Evolutionary conservation across 768 basidiomycete species (phyloP), one percentile per base, ranked within the genome.

Genomic region (Naganishia antarctica): DNA sequence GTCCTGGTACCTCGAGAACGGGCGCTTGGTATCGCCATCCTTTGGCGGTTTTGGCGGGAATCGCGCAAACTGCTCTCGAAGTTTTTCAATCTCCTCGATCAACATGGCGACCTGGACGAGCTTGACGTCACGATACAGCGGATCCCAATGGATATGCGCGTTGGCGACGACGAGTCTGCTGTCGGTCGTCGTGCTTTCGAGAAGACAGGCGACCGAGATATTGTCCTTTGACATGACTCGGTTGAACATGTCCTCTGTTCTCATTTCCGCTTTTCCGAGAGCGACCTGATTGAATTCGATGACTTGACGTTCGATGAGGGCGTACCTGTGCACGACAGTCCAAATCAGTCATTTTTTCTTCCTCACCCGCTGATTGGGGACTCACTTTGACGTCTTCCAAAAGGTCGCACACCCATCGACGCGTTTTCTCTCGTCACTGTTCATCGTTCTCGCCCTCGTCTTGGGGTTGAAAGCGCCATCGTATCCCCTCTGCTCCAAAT

Each of bases 321-420:
- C 84, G 78, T 91, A 99, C 74, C 91, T 94, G 11, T 41, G 9
- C 48, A 41, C 23, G n/a, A 40, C 6, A 4, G 13, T 18, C n/a
- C n/a, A n/a, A n/a, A n/a, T n/a, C n/a, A n/a, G n/a, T n/a, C n/a
- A n/a, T n/a, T n/a, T n/a, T n/a, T n/a, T n/a, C n/a, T n/a, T n/a
- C n/a, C n/a, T n/a, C n/a, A n/a, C n/a, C n/a, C n/a, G n/a, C n/a
- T n/a, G n/a, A n/a, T n/a, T n/a, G 2, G 3, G 25, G 18, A 84
- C 89, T 74, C 73, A 93, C 91, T 87, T 89, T 73, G 84, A 81
- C 65, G 84, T 80, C 80, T 92, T 94, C 85, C 86, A 97, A 81
- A 98, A 99, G 23, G 83, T 94, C 2, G 94, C 94, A 82, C 92
- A 92, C 18, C 96, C 96, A 79, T 99, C 96, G 25, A 99, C 94